Base-by-base conservation (phyloP, 2,329 filamentous ascomycete species). In the Xylariaceae sp. region DNA sequence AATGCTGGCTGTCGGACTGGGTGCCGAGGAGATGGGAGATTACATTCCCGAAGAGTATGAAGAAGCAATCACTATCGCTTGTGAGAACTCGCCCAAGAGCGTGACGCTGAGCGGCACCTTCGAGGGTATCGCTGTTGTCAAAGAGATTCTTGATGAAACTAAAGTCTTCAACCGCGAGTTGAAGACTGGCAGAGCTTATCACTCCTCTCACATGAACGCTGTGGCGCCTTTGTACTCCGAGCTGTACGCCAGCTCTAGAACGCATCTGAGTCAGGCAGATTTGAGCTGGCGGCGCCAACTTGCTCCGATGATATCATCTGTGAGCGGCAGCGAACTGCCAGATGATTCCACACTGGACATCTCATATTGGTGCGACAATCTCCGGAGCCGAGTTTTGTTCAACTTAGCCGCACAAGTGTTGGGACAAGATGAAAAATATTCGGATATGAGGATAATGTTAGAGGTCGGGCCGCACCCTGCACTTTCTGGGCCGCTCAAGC, bases 371-470 rank as follows among this genome's bases (percentile, higher is more conserved):
- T 55, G 56, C 22, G 42, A 42, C 6, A 63, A 63, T 39, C 47
- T 63, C 25, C 42, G 51, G 11, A 51, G 50, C 11, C 49, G 42
- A 7, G 59, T 62, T 12, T 47, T 52, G 16, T 62, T 62, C 42
- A 48, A 55, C 21, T 69, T 68, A 10, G 63, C 67, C 19, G 57
- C 72, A 1, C 60, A 69, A 4, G 63, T 61, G 2, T 65, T 65
- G 19, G 63, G 63, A 2, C 59, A 57, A 4, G 66, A 64, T 4
- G 62, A 32, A 46, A 55, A 25, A 46, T 60, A 47, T 7, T 34
- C 42, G 11, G 34, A 44, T 61, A 11, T 55, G 57, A 40, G 56
- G 53, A 7, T 50, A 50, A 27, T 59, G 2, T 34, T 60, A 21
- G 60, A 62, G 11, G 55, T 58, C 25, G 66, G 65, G 35, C 60